Conservation (phyloP, 176 grass and related monocot genomes). For the Eragrostis nindensis region DNA sequence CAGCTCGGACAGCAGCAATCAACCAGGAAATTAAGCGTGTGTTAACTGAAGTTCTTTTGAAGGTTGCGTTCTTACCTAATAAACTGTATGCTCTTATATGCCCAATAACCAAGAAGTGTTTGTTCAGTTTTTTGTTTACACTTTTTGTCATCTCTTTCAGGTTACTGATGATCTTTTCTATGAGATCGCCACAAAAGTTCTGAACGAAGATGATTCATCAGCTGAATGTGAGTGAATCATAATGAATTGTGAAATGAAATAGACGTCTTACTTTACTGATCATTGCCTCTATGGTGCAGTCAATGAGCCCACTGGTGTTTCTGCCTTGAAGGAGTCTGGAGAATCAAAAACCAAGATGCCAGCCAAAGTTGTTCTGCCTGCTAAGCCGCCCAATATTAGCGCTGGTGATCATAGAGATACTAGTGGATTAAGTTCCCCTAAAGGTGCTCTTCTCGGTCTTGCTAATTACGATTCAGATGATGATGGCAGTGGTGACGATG, state of each 20-base stretch:
- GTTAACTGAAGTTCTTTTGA: conserved; percentile 92
- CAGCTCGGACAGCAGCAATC: conserved; percentile 55
- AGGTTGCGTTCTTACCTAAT: conserved; percentile 59
- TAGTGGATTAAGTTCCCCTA: conserved; percentile 46
- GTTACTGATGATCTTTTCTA: conserved; percentile 99
- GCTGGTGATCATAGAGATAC: conserved; percentile 36
- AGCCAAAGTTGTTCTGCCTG: conserved; percentile 50
- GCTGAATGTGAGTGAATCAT: conserved; percentile 60
- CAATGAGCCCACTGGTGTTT: conserved; percentile 43
- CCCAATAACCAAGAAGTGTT: conserved; percentile 8
- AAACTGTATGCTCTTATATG: conserved; percentile 4
- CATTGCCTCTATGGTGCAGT: conserved; percentile 57
- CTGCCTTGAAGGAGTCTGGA: conserved; percentile 35
- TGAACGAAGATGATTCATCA: conserved; percentile 75
- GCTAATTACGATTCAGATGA: conserved; percentile 97
- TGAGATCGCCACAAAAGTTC: conserved; percentile 89
- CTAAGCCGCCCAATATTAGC: conserved; percentile 41
- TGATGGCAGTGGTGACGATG: conserved; percentile 47
- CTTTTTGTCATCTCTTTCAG: conserved; percentile 47
- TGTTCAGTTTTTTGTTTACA: conserved; percentile 28
- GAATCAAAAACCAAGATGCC: conserved; percentile 49
- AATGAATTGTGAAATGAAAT: conserved; percentile 36
- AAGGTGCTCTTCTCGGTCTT: conserved; percentile 86
- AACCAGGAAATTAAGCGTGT: conserved; percentile 98
- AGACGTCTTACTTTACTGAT: conserved; percentile 31